These are phyloP conservation scores for Acorus gramineus DNA, from an alignment of 106 monocot species.

Conservation along the genomic window DNA sequence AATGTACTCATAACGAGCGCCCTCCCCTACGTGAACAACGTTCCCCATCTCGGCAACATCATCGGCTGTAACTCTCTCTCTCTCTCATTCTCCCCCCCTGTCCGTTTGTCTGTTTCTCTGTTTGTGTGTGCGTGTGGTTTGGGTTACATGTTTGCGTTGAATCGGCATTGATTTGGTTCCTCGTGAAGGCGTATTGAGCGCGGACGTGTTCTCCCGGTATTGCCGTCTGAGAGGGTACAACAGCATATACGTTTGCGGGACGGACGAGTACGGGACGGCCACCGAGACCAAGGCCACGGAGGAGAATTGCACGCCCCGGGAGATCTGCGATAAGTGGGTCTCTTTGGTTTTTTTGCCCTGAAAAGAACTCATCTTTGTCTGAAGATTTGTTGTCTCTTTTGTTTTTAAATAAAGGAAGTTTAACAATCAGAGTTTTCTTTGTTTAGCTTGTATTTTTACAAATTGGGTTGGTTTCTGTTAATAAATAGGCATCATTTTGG, in stretches of 20 bases:
- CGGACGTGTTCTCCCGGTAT: constrained; percentile 91
- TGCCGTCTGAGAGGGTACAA: constrained; percentile 83
- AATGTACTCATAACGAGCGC: constrained; percentile 95
- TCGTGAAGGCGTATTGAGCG: constrained; percentile 73
- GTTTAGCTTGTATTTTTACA: too few relatives aligned
- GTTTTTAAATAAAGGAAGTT: too few relatives aligned
- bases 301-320: constrained; percentile 92
- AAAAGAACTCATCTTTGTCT: background rate
- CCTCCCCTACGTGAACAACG: constrained; percentile 94
- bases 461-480: too few relatives aligned
- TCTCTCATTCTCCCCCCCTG: background rate
- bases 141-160: background rate
- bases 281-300: constrained; percentile 95
- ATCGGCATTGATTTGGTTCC: background rate
- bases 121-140: too few relatives aligned
- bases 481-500: too few relatives aligned
- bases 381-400: background rate
- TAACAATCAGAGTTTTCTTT: too few relatives aligned
- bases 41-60: constrained; percentile 93
- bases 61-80: constrained; percentile 55
- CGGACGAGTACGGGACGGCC: constrained; percentile 94
- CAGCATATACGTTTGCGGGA: constrained; percentile 76
- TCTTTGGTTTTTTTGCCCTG: background rate
- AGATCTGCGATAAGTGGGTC: constrained; percentile 91
- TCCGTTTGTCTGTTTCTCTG: background rate